A percentile compares a stretch with the other conserved stretches of the same genome.
phyloP scores from a whole-genome alignment of 2,329 filamentous ascomycete genomes.

The Colletotrichum destructivum region DNA sequence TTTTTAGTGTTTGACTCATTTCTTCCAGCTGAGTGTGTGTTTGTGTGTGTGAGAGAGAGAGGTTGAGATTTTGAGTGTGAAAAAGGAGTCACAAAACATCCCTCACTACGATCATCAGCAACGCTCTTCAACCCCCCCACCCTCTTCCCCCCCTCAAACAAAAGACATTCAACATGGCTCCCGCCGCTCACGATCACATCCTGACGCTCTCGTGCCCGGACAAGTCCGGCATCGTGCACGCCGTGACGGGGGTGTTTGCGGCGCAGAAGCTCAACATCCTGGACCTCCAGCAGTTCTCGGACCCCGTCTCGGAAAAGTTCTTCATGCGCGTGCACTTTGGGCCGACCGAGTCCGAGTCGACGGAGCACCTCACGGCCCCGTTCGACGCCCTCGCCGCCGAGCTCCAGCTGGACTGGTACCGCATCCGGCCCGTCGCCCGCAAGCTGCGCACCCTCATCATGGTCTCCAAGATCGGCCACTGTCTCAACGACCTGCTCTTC shows the following conservation, averaged over 20 bases:
- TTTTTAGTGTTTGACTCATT: constrained; percentile 42
- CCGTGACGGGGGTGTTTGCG: constrained; percentile 84
- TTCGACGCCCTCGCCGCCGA: constrained; percentile 74
- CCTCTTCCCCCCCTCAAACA: not conserved
- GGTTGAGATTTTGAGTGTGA: constrained; percentile 10
- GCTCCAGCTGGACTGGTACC: constrained; percentile 77
- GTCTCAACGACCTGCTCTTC: constrained; percentile 87
- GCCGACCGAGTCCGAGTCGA: constrained; percentile 66
- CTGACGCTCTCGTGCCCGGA: constrained; percentile 89
- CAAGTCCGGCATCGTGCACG: constrained; percentile 87
- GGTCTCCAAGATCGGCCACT: constrained; percentile 92
- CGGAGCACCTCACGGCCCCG: constrained; percentile 66
- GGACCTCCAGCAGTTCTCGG: constrained; percentile 88
- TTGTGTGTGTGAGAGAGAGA: not conserved
- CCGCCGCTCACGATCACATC: constrained; percentile 64
- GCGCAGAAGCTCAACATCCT: constrained; percentile 83
- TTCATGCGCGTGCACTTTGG: constrained; percentile 93
- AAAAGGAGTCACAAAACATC: constrained; percentile 4
- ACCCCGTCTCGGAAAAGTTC: constrained; percentile 81
- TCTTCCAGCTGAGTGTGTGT: not conserved
- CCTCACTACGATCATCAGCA: constrained; percentile 1
- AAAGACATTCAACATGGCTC: constrained; percentile 40
- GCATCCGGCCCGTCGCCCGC: constrained; percentile 76
- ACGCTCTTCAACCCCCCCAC: constrained; percentile 1
- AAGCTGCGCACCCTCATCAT: constrained; percentile 87